phyloP scores from a whole-genome alignment of 495 filamentous ascomycete genomes.

The Rostrohypoxylon terebratum region DNA sequence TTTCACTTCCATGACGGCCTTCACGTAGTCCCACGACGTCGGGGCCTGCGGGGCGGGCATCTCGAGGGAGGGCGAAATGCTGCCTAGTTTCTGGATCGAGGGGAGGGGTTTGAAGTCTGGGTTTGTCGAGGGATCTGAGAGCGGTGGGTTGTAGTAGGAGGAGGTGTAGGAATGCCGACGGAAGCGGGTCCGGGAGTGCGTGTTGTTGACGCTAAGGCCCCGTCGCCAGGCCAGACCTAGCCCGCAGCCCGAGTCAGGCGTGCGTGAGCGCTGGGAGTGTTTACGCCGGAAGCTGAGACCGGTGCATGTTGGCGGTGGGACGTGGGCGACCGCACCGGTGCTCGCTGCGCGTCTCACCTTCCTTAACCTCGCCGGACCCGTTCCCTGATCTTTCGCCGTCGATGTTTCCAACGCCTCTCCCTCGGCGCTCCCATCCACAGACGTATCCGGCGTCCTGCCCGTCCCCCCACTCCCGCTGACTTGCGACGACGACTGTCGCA shows the following conservation, averaged over 20 bases:
- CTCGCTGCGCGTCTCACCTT: neutral
- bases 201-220: slow-evolving; percentile 1
- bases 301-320: neutral
- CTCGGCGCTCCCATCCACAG: slow-evolving; percentile 39
- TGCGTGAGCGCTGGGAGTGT: neutral
- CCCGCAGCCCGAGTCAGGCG: neutral
- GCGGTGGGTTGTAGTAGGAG: neutral
- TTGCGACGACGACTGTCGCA: slow-evolving; percentile 36
- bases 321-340: neutral
- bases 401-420: neutral
- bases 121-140: neutral
- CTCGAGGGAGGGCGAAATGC: slow-evolving; percentile 24
- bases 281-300: neutral
- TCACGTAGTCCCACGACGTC: slow-evolving; percentile 41
- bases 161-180: slow-evolving; percentile 4
- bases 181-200: neutral
- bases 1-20: slow-evolving; percentile 41
- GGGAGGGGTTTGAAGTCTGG: neutral
- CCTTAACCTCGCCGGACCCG: neutral
- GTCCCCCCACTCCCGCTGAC: slow-evolving; percentile 48
- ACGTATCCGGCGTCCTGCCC: slow-evolving; percentile 64
- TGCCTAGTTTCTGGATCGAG: slow-evolving; percentile 35
- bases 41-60: slow-evolving; percentile 40
- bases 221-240: slow-evolving; percentile 15
- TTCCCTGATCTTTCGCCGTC: neutral